Base-by-base conservation (phyloP, 2,329 filamentous ascomycete species). In the Sclerotinia trifoliorum region DNA sequence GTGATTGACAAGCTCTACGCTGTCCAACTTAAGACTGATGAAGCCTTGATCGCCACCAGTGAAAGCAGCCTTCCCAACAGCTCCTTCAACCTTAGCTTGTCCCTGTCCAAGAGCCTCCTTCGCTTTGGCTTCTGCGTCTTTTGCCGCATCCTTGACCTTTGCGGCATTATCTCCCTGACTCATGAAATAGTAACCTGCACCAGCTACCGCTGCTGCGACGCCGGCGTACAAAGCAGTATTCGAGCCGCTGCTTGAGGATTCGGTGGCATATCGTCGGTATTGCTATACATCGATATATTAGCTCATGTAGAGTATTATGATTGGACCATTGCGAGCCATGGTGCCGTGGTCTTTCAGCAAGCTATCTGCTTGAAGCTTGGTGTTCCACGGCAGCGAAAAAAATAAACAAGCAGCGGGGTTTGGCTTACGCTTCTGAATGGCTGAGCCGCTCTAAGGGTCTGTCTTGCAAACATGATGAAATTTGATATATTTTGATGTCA, bases 11-110 rank as follows among this genome's bases (percentile, higher is more conserved):
- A 84, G 81, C 81, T 96, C 90, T 62, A 93, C 86, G 67, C 90
- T 88, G 68, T 92, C 87, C 68, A 98, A 84, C 81, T 91, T 89
- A 74, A 98, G 85, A 71, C 88, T 88, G 72, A 97, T 80, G 81
- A 93, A 98, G 73, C 93, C 94, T 81, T 97, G 93, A 71, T 96
- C 92, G 73, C 92, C 93, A 73, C 94, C 94, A 46, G 86, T 91
- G 79, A 98, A 90, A 68, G 84, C 82, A 44, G 72, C 77, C 66
- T 79, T 79, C 48, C 78, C 79, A 54, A 80, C 68, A 35, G 77
- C 75, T 64, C 71, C 71, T 52, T 79, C 78, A n/a, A 70, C 70
- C 54, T 73, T 72, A 26, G 64, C 66, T 68, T 73, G 74, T 26
- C 65, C 73, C 49, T 70, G 70, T 44, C 70, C 75, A 56, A 73